Evolutionary conservation across 352 stramenopile species (phyloP).

Genomic region (Lagenidium giganteum): DNA sequence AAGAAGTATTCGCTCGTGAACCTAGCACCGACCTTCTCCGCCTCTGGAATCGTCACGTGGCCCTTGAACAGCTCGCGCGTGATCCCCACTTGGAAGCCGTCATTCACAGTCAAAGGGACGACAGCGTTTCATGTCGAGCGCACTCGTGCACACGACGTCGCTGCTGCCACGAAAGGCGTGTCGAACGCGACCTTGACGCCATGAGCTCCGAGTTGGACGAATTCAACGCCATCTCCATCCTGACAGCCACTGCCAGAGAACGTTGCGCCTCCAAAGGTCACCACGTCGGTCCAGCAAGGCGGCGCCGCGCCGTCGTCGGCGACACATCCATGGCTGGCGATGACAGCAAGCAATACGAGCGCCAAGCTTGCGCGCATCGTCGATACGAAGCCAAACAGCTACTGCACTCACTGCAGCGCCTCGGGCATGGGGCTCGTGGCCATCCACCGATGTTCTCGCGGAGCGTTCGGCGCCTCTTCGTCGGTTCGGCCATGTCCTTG

Average conservation of each 20-base stretch:
- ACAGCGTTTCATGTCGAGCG: neutral
- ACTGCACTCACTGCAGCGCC: too few species aligned
- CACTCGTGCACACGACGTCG: neutral
- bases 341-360: too few species aligned
- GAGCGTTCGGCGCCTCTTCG: too few species aligned
- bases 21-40: conserved; percentile 1
- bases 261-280: too few species aligned
- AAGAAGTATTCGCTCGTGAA: conserved; percentile 21
- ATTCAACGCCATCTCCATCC: neutral
- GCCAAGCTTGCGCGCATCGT: too few species aligned
- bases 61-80: conserved; percentile 15
- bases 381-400: too few species aligned
- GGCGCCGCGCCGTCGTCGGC: neutral
- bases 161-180: conserved; percentile 2
- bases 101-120: neutral
- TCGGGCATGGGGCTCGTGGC: too few species aligned
- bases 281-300: too few species aligned
- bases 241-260: conserved; percentile 9
- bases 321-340: neutral
- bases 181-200: too few species aligned
- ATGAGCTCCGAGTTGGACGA: too few species aligned
- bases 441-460: too few species aligned
- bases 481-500: conserved; percentile 36
- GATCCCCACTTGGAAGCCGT: conserved; percentile 18
- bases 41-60: conserved; percentile 7